Percentiles rank a stretch among this genome's conserved stretches.
Evolutionary conservation across 1,284 basidiomycete species (phyloP).

Genomic region (Rhodotorula sp.): DNA sequence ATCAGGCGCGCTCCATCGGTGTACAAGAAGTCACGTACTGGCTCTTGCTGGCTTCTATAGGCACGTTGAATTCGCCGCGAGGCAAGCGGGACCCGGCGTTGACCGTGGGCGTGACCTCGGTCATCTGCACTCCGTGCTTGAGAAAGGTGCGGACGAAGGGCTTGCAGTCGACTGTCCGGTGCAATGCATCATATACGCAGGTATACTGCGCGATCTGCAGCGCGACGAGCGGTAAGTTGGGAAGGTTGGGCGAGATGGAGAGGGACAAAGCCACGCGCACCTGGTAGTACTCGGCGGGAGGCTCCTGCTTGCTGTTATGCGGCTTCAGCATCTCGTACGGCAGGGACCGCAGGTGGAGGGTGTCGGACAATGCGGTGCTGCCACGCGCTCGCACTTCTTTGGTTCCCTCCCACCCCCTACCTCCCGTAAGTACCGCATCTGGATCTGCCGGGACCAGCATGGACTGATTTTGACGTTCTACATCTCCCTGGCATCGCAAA

Average conservation of each 20-base stretch:
- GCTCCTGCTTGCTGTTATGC: neutral
- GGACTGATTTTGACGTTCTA: neutral
- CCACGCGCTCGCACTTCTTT: neutral
- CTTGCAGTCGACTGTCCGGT: conserved; percentile 20
- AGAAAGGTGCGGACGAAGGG: conserved; percentile 38
- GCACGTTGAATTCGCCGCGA: neutral
- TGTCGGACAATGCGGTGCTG: too few relatives aligned
- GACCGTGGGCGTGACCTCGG: conserved; percentile 27
- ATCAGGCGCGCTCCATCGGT: neutral
- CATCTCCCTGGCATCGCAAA: too few relatives aligned
- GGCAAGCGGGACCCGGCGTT: conserved; percentile 16
- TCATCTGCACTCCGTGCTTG: conserved; percentile 4
- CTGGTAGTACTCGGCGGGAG: conserved; percentile 13
- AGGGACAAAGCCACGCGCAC: conserved; percentile 5
- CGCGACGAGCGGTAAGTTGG: neutral
- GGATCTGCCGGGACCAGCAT: too few relatives aligned
- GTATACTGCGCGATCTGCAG: conserved; percentile 31
- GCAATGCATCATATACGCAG: conserved; percentile 22
- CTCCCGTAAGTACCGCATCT: conserved; percentile 4
- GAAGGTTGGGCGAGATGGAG: neutral
- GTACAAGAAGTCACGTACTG: neutral
- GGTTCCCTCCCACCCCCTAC: neutral
- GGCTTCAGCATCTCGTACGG: neutral
- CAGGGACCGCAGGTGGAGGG: neutral
- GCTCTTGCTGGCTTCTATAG: neutral